phyloP scores from a whole-genome alignment of 257 asterid genomes.

The Solanum chmielewskii region DNA sequence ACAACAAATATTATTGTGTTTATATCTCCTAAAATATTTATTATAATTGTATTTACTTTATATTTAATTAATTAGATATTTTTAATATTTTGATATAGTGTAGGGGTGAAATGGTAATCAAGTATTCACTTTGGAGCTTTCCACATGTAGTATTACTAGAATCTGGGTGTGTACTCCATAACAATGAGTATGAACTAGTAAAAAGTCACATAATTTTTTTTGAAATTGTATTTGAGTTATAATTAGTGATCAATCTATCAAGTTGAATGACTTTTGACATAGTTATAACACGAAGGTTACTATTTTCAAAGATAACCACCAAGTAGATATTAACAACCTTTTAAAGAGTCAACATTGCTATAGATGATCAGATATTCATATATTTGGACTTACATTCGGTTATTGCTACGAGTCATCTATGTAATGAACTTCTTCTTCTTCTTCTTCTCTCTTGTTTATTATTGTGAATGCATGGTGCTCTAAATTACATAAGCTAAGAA shows the following conservation, averaged over 20 bases:
- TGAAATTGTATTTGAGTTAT: background rate
- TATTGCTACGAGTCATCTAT: background rate
- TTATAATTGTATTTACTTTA: background rate
- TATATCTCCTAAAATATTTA: too few relatives aligned
- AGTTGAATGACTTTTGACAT: background rate
- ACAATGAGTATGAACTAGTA: background rate
- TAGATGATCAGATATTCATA: background rate
- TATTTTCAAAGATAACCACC: background rate
- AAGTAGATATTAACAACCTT: background rate
- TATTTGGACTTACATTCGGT: background rate
- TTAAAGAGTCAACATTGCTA: background rate
- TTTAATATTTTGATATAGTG: background rate
- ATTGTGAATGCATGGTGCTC: background rate
- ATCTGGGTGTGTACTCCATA: background rate
- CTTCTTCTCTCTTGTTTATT: background rate
- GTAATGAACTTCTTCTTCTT: background rate
- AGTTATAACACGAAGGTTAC: background rate
- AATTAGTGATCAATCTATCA: background rate
- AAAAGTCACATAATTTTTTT: background rate
- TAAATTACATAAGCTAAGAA: too few relatives aligned
- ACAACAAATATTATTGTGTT: background rate
- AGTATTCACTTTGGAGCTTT: background rate
- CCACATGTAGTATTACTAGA: background rate
- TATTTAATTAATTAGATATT: background rate
- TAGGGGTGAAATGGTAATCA: background rate